A percentile compares a stretch with the other conserved stretches of the same genome.
phyloP scores from a whole-genome alignment of 2,329 filamentous ascomycete species.

The Chaetomium olivaceum region DNA sequence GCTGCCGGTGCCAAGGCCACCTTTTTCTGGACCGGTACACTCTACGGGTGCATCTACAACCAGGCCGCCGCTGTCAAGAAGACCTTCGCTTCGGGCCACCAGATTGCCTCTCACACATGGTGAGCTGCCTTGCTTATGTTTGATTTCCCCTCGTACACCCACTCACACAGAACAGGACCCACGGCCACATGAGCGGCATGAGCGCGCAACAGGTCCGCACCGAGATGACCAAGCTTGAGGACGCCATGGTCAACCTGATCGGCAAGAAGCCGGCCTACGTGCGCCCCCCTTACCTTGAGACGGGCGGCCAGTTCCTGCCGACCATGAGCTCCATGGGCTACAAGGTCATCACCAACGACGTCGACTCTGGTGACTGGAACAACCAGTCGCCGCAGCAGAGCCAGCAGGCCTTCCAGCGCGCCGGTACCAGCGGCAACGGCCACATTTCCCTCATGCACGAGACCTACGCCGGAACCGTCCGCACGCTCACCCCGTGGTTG shows the following conservation, averaged over 20 bases:
- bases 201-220: slow-evolving; percentile 42
- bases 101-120: slow-evolving; percentile 57
- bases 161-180: slow-evolving; percentile 41
- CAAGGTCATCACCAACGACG: slow-evolving; percentile 61
- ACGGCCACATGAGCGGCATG: slow-evolving; percentile 47
- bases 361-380: slow-evolving; percentile 64
- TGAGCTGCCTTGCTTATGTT: slow-evolving; percentile 26
- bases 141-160: not conserved
- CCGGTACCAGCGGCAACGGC: slow-evolving; percentile 46
- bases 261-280: slow-evolving; percentile 52
- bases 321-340: slow-evolving; percentile 53
- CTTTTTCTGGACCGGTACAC: slow-evolving; percentile 55
- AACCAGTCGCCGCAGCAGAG: slow-evolving; percentile 52
- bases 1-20: slow-evolving; percentile 52
- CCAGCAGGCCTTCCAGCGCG: slow-evolving; percentile 52
- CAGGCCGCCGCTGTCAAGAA: slow-evolving; percentile 55
- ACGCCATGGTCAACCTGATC: slow-evolving; percentile 52
- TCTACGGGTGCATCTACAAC: slow-evolving; percentile 54
- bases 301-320: slow-evolving; percentile 45
- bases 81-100: slow-evolving; percentile 52
- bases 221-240: slow-evolving; percentile 54
- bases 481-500: slow-evolving; percentile 51
- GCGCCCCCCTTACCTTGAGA: slow-evolving; percentile 53
- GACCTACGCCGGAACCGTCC: slow-evolving; percentile 52
- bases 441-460: slow-evolving; percentile 62